Conservation (phyloP, 495 filamentous ascomycete genomes). For the Halenospora varia region DNA sequence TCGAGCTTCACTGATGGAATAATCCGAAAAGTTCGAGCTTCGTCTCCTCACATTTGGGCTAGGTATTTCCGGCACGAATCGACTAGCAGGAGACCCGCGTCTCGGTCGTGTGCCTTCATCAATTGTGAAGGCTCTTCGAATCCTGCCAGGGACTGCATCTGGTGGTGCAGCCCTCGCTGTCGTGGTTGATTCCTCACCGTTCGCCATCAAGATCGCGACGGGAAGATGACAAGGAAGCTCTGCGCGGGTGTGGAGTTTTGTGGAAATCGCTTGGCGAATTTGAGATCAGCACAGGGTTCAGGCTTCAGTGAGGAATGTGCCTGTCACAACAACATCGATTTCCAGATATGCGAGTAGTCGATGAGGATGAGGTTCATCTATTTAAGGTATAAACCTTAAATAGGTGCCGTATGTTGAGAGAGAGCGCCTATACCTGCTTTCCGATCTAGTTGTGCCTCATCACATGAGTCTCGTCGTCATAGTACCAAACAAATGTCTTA, state of each 20-base stretch:
- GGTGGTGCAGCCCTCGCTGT: background rate
- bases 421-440: too few relatives aligned
- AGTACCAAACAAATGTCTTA: too few relatives aligned
- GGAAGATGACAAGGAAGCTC: background rate
- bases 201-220: background rate
- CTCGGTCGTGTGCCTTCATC: slow-evolving; percentile 17
- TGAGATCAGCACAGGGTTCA: background rate
- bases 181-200: background rate
- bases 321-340: background rate
- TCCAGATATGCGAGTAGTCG: too few relatives aligned
- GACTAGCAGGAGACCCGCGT: slow-evolving; percentile 6
- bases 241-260: background rate
- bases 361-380: too few relatives aligned
- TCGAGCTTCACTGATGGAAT: slow-evolving; percentile 59
- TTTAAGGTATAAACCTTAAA: too few relatives aligned
- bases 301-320: background rate
- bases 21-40: slow-evolving; percentile 73
- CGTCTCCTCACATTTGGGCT: slow-evolving; percentile 42
- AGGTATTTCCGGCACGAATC: background rate
- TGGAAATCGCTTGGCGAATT: background rate
- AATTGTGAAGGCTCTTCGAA: slow-evolving; percentile 14
- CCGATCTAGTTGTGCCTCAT: too few relatives aligned
- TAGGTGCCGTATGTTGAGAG: too few relatives aligned
- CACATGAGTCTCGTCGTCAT: too few relatives aligned
- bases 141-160: background rate